phyloP scores from a whole-genome alignment of 1,284 basidiomycete species.

The Ceratobasidium sp. region DNA sequence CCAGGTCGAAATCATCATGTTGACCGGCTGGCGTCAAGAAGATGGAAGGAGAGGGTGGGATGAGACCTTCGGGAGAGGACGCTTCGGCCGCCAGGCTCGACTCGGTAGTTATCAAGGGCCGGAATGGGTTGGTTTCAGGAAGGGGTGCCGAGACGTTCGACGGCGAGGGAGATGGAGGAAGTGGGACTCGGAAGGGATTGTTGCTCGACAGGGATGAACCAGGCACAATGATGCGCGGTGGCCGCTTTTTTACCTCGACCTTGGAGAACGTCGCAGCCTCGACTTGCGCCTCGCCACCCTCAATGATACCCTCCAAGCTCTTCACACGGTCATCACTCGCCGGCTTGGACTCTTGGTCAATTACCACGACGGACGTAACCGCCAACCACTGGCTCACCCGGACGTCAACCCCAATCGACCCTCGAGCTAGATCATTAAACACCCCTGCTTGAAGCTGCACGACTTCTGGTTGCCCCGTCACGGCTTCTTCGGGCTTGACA shows the following conservation, averaged over 20 bases:
- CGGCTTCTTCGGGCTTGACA: neutral
- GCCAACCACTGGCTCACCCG: constrained; percentile 38
- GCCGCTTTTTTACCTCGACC: constrained; percentile 16
- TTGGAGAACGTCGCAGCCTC: neutral
- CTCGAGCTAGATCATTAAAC: neutral
- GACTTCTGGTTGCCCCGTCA: constrained; percentile 1
- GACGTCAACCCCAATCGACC: constrained; percentile 8
- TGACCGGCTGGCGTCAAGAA: constrained; percentile 29
- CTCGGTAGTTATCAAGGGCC: neutral
- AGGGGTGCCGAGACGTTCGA: constrained; percentile 2
- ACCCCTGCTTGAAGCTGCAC: neutral
- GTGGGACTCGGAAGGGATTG: constrained; percentile 34
- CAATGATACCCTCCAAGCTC: neutral
- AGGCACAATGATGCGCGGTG: constrained; percentile 34
- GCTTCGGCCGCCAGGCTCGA: constrained; percentile 1
- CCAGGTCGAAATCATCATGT: neutral
- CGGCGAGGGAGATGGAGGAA: constrained; percentile 30
- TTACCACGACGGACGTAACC: neutral
- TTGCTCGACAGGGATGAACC: constrained; percentile 5
- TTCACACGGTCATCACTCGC: neutral
- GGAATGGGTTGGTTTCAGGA: constrained; percentile 19
- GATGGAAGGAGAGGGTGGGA: constrained; percentile 33
- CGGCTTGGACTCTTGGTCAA: neutral
- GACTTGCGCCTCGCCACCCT: neutral
- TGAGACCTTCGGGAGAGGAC: neutral